Conservation (phyloP, 371 early-diverging fungal species). For the Parasitella parasitica region DNA sequence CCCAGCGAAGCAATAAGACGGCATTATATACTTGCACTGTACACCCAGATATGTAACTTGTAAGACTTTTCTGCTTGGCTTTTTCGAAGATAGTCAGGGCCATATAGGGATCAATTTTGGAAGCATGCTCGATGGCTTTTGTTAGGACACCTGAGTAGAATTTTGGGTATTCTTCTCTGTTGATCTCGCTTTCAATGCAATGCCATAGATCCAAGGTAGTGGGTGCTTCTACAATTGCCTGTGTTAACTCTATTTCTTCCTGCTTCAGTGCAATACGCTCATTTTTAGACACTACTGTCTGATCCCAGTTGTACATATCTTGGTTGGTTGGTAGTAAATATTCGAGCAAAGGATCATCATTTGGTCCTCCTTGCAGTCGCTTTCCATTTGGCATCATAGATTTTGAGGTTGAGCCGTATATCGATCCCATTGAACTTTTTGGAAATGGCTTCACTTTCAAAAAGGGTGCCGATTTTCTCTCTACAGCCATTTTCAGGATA, state of each 20-base stretch:
- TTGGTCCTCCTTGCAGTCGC: neutral
- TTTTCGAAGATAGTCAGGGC: slow-evolving; percentile 48
- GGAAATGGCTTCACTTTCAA: slow-evolving; percentile 31
- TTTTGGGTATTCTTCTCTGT: slow-evolving; percentile 18
- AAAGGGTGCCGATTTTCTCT: slow-evolving; percentile 2
- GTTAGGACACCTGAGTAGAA: slow-evolving; percentile 35
- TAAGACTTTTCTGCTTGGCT: slow-evolving; percentile 33
- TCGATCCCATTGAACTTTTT: slow-evolving; percentile 1
- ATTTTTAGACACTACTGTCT: neutral
- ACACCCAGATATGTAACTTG: slow-evolving; percentile 46
- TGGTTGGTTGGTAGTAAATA: neutral
- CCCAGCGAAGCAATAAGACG: slow-evolving; percentile 34
- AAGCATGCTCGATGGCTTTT: slow-evolving; percentile 36
- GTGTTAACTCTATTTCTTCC: slow-evolving; percentile 11
- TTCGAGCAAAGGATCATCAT: neutral
- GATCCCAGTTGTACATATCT: neutral
- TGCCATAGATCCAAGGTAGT: slow-evolving; percentile 7
- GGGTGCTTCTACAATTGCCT: slow-evolving; percentile 4
- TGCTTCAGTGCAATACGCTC: slow-evolving; percentile 7
- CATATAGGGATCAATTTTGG: slow-evolving; percentile 42
- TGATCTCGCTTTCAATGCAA: slow-evolving; percentile 6
- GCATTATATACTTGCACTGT: slow-evolving; percentile 41
- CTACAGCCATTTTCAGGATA: slow-evolving; percentile 21
- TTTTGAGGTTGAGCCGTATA: slow-evolving; percentile 11
- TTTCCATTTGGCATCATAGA: too few species aligned